These are phyloP conservation scores for Dryadomyces quercus-mongolicae DNA, from an alignment of 2,329 filamentous ascomycete species.

Conservation along the genomic window DNA sequence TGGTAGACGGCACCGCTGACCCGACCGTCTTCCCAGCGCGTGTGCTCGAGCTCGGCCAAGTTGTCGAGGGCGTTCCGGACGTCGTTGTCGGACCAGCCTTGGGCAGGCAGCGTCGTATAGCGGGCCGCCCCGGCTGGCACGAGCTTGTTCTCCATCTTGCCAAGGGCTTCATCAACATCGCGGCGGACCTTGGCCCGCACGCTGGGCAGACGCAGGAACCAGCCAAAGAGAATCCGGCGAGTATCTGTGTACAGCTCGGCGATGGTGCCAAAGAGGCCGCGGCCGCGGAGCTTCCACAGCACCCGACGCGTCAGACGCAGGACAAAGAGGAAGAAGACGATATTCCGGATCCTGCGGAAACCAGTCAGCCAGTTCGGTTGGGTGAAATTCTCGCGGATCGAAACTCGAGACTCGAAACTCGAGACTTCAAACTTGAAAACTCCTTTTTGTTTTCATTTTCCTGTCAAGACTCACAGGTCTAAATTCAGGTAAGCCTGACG, in stretches of 20 bases:
- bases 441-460: background rate
- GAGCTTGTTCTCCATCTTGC: slow-evolving; percentile 74
- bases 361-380: background rate
- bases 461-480: slow-evolving; percentile 49
- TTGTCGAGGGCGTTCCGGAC: slow-evolving; percentile 69
- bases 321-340: slow-evolving; percentile 81
- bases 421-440: no score
- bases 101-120: slow-evolving; percentile 65
- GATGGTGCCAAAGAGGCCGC: slow-evolving; percentile 71
- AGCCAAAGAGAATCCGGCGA: slow-evolving; percentile 65
- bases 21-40: slow-evolving; percentile 88
- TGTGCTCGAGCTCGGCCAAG: slow-evolving; percentile 80
- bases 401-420: no score
- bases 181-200: slow-evolving; percentile 77
- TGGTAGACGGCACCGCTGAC: slow-evolving; percentile 96
- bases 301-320: slow-evolving; percentile 70
- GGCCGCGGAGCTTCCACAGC: slow-evolving; percentile 77
- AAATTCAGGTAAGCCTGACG: slow-evolving; percentile 49
- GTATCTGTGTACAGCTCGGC: slow-evolving; percentile 60
- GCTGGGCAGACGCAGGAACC: slow-evolving; percentile 76
- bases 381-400: no score
- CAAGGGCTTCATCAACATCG: slow-evolving; percentile 68
- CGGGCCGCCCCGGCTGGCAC: slow-evolving; percentile 56
- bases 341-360: slow-evolving; percentile 57
- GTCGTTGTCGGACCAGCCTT: slow-evolving; percentile 70